Evolutionary conservation across 495 filamentous ascomycete genomes (phyloP), one percentile per base, ranked within the genome.

Genomic region (Sabuloglossum arenarium): DNA sequence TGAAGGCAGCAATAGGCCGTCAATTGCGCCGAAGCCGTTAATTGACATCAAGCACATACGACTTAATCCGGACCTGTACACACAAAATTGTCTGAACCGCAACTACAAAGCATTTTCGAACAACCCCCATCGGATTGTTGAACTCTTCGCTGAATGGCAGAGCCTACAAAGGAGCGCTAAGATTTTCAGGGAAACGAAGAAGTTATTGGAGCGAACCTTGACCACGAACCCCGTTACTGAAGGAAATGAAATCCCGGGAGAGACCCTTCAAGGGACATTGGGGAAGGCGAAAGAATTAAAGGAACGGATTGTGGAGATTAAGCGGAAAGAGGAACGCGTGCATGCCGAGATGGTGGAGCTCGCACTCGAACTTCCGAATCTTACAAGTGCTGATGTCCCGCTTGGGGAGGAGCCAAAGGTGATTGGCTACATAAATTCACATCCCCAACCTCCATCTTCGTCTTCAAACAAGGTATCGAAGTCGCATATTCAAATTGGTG

Each of bases 41-140:
- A 75, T 88, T 52, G 81, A 96, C 67, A 72, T 94, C 66, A 94
- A 85, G 65, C 81, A 89, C 68, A 94, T 98, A 67, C 86, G 88
- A 53, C 75, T 84, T 55, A 84, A 90, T 67, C 75, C 79, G 42
- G 76, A 80, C 27, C 73, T 91, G 45, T 84, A 96, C 72, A 70
- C 79, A 58, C 71, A 83, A 57, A 98, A 93, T 65, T 93, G 86
- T 66, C 59, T 83, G 55, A 80, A 87, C 53, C 79, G 91, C 54
- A 96, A 95, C 66, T 96, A 95, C 68, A 69, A 76, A 53, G 62
- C 72, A 14, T 80, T 86, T 58, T 72, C 79, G 14, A 62, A 71
- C 1, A 78, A 83, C 60, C 83, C 90, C 0, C 70, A 70, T 30
- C 75, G 71, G 53, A 96, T 98, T 56, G 73, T 80, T 54, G 65